Conservation (phyloP, 192 early-diverging fungal genomes). For the Entomortierella beljakovae region DNA sequence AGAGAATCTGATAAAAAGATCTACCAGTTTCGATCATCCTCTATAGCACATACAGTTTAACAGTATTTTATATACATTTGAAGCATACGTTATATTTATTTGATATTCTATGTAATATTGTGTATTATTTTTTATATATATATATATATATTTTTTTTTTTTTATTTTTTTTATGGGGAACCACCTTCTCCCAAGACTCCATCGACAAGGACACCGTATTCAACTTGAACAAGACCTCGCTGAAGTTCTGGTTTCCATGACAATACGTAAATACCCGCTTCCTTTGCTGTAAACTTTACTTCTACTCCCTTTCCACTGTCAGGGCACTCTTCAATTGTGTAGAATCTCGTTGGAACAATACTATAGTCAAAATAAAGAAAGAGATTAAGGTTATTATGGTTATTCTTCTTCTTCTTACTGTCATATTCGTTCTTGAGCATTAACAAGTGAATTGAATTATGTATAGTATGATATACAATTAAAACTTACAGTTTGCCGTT, state of each 20-base stretch:
- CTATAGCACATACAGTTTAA: no score
- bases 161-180: slow-evolving; percentile 21
- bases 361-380: slow-evolving; percentile 7
- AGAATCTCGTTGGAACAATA: slow-evolving; percentile 50
- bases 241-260: slow-evolving; percentile 48
- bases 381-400: no score
- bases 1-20: no score
- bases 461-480: no score
- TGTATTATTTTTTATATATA: background rate
- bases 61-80: no score
- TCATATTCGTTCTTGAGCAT: no score
- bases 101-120: no score
- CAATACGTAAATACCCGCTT: slow-evolving; percentile 43
- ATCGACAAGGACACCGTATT: slow-evolving; percentile 47
- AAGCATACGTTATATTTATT: no score
- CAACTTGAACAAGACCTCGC: slow-evolving; percentile 46
- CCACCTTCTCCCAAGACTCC: slow-evolving; percentile 42
- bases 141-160: background rate
- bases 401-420: no score
- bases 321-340: slow-evolving; percentile 25
- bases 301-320: slow-evolving; percentile 32
- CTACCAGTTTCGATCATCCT: no score
- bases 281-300: slow-evolving; percentile 44
- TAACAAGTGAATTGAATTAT: no score
- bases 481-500: slow-evolving; percentile 41